A percentile compares a stretch with the other conserved stretches of the same genome.
phyloP scores from a whole-genome alignment of 169 alveolate genomes.

The Eimeria zaria region DNA sequence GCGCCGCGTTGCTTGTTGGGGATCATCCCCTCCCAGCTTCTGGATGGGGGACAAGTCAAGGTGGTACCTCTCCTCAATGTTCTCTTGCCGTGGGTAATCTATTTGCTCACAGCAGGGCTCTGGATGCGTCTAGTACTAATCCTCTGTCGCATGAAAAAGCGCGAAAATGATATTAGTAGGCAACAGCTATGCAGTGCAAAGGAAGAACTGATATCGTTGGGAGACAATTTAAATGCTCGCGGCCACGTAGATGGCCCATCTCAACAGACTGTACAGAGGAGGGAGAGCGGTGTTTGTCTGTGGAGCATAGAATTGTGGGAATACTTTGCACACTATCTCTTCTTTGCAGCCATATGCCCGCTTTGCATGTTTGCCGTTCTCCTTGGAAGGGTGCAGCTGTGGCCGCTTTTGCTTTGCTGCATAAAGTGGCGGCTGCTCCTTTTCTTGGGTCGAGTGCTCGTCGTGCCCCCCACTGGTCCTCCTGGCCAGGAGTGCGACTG shows the following conservation, averaged over 20 bases:
- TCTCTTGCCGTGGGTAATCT: constrained; percentile 47
- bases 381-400: constrained; percentile 45
- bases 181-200: constrained; percentile 27
- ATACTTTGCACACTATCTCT: constrained; percentile 41
- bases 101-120: constrained; percentile 43
- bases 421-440: constrained; percentile 58
- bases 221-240: neutral
- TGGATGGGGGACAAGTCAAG: constrained; percentile 24
- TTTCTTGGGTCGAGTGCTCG: constrained; percentile 41
- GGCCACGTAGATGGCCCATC: neutral
- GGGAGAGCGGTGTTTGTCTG: neutral
- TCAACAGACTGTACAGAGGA: neutral
- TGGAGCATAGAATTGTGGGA: constrained; percentile 47
- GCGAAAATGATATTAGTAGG: constrained; percentile 25
- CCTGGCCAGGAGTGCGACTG: neutral
- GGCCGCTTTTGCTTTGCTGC: constrained; percentile 52
- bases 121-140: constrained; percentile 52
- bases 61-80: constrained; percentile 54
- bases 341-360: constrained; percentile 39
- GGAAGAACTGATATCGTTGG: neutral
- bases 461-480: neutral
- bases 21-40: constrained; percentile 30
- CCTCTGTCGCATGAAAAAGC: constrained; percentile 47
- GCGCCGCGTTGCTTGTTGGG: constrained; percentile 34
- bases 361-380: constrained; percentile 50